Evolutionary conservation across 108 stramenopile species (phyloP).

Genomic region (Skeletonema marinoi): DNA sequence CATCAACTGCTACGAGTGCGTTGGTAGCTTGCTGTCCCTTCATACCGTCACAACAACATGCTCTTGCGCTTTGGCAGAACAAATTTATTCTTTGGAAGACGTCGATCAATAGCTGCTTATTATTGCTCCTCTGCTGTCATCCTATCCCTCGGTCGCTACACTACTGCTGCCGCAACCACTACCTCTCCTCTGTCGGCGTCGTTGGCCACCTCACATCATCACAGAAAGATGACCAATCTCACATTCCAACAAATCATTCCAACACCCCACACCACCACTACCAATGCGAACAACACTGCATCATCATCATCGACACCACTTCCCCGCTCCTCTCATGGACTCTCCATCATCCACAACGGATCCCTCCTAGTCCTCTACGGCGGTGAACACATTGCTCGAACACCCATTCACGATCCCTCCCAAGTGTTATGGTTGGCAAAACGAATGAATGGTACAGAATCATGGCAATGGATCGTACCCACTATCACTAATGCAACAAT

Average conservation of each 20-base stretch:
- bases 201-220: too few species aligned
- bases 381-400: conserved; percentile 66
- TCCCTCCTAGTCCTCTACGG: conserved; percentile 51
- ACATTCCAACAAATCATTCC: background rate
- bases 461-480: conserved; percentile 30
- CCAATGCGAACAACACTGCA: background rate
- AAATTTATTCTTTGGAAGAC: too few species aligned
- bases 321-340: conserved; percentile 46
- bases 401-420: conserved; percentile 35
- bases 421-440: conserved; percentile 26
- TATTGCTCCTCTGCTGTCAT: too few species aligned
- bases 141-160: too few species aligned
- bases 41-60: too few species aligned
- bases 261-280: background rate
- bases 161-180: too few species aligned
- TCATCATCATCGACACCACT: background rate
- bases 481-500: background rate
- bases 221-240: background rate
- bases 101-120: too few species aligned
- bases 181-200: too few species aligned
- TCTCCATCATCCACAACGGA: conserved; percentile 27
- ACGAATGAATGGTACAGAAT: background rate
- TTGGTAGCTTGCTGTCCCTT: too few species aligned
- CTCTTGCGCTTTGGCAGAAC: too few species aligned
- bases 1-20: too few species aligned